Base-by-base conservation (phyloP, 192 early-diverging fungal species). In the Glomus cerebriforme region DNA sequence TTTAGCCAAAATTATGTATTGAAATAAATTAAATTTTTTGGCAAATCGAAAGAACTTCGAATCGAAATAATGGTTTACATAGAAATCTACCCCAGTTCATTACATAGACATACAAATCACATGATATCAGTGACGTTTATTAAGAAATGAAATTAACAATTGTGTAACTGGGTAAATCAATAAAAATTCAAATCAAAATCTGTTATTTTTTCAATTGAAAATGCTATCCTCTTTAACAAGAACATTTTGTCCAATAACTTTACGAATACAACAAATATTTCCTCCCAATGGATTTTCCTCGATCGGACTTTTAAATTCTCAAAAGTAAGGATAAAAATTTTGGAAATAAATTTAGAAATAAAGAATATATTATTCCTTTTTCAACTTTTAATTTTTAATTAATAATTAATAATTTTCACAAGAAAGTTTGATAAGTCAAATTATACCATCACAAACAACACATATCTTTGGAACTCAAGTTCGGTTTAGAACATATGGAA, bases 401-500 rank as follows among this genome's bases (percentile, higher is more conserved):
- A 54, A 5, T 54, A 19, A 54, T 54, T 17, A 22, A 5, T 22
- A 22, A 3, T 43, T 39, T 54, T 54, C 2, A 54, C 15, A 17
- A 54, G 19, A 0, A 63, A 63, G 13, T 19, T 67, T 35, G 0
- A 0, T 34, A 67, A 31, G 32, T 67, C 32, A 22, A 67, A 34
- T 31, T 67, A 34, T 34, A 35, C 65, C 32, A 34, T 31, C 32
- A 67, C 65, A 67, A 67, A n/a, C 65, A n/a, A n/a, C 68, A 45
- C 47, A n/a, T 45, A 47, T 70, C 24, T 70, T 45, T 10, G 39
- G 39, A 43, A 27, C 13, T 9, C 93, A 93, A 79, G 86, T 88
- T 60, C 94, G 96, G 59, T 95, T 90, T 81, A 88, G 88, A 32
- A 92, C 95, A 4, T 96, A 90, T 79, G 98, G 98, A 66, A 91